Evolutionary conservation across 2,329 filamentous ascomycete species (phyloP), one percentile per base, ranked within the genome.

Genomic region (Xylaria sp.): DNA sequence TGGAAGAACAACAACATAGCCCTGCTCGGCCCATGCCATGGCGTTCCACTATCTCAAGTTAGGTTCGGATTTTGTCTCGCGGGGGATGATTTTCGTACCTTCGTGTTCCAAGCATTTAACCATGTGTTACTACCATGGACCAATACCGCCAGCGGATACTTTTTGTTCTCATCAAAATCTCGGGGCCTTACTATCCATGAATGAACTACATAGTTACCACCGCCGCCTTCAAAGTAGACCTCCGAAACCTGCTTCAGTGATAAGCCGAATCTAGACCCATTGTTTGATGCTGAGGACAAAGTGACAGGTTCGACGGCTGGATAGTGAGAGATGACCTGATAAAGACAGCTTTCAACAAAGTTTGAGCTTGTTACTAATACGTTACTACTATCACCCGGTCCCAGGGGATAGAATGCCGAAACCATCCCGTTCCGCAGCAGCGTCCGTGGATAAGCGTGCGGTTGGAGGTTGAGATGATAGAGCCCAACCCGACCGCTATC

Each of bases 1-100:
- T 3, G 88, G 88, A 6, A 83, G 79, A n/a, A 90, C 79, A 1
- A 89, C 83, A 10, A 89, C 79, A 67, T 89, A 90, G 9, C 87
- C 88, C 73, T 89, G 85, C 72, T 89, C 86, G 4, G 87, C 87
- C 78, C 86, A 89, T 3, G 86, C 78, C 1, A 83, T 83, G 0
- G 82, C 80, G 68, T 89, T 88, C 83, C 83, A 86, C 70, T 86
- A 77, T 60, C 20, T n/a, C 15, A 25, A 18, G 34, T 67, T 20
- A 64, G 55, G 15, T n/a, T 23, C 20, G 30, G 9, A 15, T 48
- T 34, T 25, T 5, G 9, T 56, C n/a, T 18, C 46, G 18, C 20
- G 48, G 48, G 48, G 12, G n/a, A 30, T 15, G 6, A 15, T 25
- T 12, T 52, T n/a, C 48, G 25, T 13, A 52, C 48, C 25, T 52